Evolutionary conservation across 1,284 basidiomycete genomes (phyloP).

Genomic region (Apiotrichum porosum): DNA sequence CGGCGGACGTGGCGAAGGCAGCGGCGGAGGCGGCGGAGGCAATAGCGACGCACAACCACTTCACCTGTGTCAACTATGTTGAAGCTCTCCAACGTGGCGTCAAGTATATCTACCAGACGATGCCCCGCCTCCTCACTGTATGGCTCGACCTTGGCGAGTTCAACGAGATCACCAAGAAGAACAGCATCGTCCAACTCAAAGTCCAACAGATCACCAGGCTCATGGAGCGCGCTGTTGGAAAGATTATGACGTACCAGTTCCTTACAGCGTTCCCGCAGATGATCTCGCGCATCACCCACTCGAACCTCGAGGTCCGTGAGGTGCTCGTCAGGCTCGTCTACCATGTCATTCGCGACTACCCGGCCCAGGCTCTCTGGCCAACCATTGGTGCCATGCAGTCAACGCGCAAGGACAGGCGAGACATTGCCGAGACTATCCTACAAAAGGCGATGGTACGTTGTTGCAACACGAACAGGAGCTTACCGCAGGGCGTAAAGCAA

Average conservation of each 20-base stretch:
- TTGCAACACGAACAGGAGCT: not conserved
- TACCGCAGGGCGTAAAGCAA: too few relatives aligned
- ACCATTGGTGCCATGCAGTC: slow-evolving; percentile 87
- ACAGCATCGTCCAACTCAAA: not conserved
- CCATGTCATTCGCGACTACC: slow-evolving; percentile 72
- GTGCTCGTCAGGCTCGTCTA: slow-evolving; percentile 68
- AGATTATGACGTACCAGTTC: slow-evolving; percentile 75
- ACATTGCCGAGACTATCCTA: slow-evolving; percentile 37
- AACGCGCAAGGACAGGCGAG: slow-evolving; percentile 60
- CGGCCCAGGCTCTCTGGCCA: slow-evolving; percentile 89
- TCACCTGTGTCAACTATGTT: slow-evolving; percentile 61
- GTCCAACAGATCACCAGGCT: slow-evolving; percentile 53
- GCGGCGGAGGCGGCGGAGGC: too few relatives aligned
- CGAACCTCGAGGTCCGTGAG: slow-evolving; percentile 62
- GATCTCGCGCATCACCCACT: slow-evolving; percentile 86
- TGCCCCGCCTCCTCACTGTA: slow-evolving; percentile 88
- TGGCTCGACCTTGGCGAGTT: slow-evolving; percentile 90
- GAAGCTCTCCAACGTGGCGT: slow-evolving; percentile 77
- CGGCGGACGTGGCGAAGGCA: too few relatives aligned
- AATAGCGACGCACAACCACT: slow-evolving; percentile 27
- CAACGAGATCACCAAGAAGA: slow-evolving; percentile 29
- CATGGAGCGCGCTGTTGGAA: slow-evolving; percentile 59
- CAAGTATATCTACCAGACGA: slow-evolving; percentile 94
- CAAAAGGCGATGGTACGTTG: slow-evolving; percentile 34
- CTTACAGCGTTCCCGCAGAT: slow-evolving; percentile 95